These are phyloP conservation scores for Lachancea sp. DNA, from an alignment of 805 yeast genomes.

Conservation along the genomic window DNA sequence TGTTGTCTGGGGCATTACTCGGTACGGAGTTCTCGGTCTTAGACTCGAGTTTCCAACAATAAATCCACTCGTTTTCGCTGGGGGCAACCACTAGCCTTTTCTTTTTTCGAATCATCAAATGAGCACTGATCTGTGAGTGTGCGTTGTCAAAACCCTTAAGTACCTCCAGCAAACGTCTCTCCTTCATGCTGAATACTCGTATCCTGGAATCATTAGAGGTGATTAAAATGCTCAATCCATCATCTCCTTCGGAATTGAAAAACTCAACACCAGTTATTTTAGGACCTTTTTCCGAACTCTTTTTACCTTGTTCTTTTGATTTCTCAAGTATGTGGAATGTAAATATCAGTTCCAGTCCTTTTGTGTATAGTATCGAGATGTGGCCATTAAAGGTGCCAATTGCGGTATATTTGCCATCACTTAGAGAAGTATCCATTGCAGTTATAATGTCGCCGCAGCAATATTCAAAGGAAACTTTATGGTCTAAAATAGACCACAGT, in stretches of 20 bases:
- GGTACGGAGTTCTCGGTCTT: slow-evolving; percentile 6
- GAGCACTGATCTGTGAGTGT: slow-evolving; percentile 66
- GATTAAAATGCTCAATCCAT: slow-evolving; percentile 44
- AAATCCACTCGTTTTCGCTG: slow-evolving; percentile 83
- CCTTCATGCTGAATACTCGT: slow-evolving; percentile 53
- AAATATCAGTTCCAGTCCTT: slow-evolving; percentile 46
- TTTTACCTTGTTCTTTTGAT: slow-evolving; percentile 13
- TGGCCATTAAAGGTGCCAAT: slow-evolving; percentile 80
- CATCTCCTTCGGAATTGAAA: slow-evolving; percentile 30
- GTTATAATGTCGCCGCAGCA: slow-evolving; percentile 66
- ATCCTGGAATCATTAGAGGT: slow-evolving; percentile 81
- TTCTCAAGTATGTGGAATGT: slow-evolving; percentile 44
- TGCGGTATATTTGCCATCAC: slow-evolving; percentile 47
- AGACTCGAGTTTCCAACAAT: slow-evolving; percentile 59
- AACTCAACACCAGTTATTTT: slow-evolving; percentile 73
- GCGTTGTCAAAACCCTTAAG: slow-evolving; percentile 70
- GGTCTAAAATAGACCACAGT: slow-evolving; percentile 81
- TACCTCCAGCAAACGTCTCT: slow-evolving; percentile 52
- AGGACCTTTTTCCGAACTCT: slow-evolving; percentile 36
- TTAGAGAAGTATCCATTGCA: slow-evolving; percentile 65
- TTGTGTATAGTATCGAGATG: slow-evolving; percentile 53
- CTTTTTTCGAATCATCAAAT: slow-evolving; percentile 11
- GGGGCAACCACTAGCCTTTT: slow-evolving; percentile 57
- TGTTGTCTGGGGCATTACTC: slow-evolving; percentile 14
- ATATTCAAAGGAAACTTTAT: slow-evolving; percentile 51